phyloP scores from a whole-genome alignment of 1,139 yeast genomes.

The Nadsonia commutata region DNA sequence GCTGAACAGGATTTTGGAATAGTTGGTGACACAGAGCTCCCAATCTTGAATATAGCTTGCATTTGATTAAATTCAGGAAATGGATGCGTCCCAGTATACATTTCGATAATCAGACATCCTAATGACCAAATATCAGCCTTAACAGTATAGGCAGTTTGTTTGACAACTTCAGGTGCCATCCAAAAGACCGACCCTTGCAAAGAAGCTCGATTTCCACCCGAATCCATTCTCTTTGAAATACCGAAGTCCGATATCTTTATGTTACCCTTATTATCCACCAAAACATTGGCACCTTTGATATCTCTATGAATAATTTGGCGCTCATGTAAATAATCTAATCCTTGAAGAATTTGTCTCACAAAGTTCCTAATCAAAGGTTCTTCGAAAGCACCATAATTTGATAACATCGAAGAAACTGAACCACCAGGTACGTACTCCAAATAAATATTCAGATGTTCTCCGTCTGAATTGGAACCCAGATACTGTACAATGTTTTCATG shows the following conservation, averaged over 20 bases:
- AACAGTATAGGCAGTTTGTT: constrained; percentile 75
- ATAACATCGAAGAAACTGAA: constrained; percentile 73
- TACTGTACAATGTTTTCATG: constrained; percentile 91
- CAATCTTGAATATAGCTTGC: constrained; percentile 92
- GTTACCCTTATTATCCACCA: constrained; percentile 81
- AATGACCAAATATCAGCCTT: constrained; percentile 95
- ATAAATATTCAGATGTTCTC: constrained; percentile 60
- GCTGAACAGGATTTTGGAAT: constrained; percentile 65
- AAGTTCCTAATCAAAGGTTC: constrained; percentile 78
- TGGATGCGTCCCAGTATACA: constrained; percentile 92
- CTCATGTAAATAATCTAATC: constrained; percentile 66
- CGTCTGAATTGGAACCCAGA: constrained; percentile 65
- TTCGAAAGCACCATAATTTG: constrained; percentile 82
- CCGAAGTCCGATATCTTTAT: constrained; percentile 93
- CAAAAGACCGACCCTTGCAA: constrained; percentile 89
- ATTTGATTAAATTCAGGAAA: constrained; percentile 87
- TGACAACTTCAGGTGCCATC: constrained; percentile 98
- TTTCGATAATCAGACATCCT: constrained; percentile 81
- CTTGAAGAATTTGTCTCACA: constrained; percentile 69
- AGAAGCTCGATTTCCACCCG: constrained; percentile 52
- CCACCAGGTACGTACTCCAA: constrained; percentile 97
- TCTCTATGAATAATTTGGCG: constrained; percentile 81
- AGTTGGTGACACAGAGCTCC: constrained; percentile 62
- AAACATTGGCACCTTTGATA: constrained; percentile 83
- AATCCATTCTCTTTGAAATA: constrained; percentile 61